phyloP scores from a whole-genome alignment of 805 yeast species.

The Ogataea philodendri region DNA sequence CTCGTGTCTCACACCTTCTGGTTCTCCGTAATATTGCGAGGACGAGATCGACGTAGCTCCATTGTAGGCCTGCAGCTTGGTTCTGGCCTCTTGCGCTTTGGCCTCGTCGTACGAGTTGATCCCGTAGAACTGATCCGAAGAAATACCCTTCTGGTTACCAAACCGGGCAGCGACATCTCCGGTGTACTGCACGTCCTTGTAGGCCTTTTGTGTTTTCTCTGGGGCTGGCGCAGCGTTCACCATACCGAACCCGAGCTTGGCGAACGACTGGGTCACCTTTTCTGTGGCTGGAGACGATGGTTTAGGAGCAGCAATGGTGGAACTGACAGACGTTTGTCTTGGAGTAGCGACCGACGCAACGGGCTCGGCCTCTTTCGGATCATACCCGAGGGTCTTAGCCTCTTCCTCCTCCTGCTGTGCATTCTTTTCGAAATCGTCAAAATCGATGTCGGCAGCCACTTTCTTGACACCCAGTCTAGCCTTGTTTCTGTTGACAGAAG shows the following conservation, averaged over 20 bases:
- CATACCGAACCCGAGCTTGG: slow-evolving; percentile 91
- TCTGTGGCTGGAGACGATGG: slow-evolving; percentile 32
- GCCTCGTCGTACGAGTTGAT: slow-evolving; percentile 78
- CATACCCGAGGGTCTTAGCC: slow-evolving; percentile 52
- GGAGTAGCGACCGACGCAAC: slow-evolving; percentile 16
- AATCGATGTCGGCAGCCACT: slow-evolving; percentile 49
- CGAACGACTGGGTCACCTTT: slow-evolving; percentile 65
- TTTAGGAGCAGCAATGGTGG: slow-evolving; percentile 21
- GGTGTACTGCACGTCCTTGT: slow-evolving; percentile 50
- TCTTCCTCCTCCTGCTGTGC: slow-evolving; percentile 83
- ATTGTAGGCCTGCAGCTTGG: slow-evolving; percentile 75
- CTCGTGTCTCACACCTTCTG: slow-evolving; percentile 33
- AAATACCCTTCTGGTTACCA: slow-evolving; percentile 89
- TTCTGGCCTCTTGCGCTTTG: slow-evolving; percentile 74
- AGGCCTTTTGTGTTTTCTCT: slow-evolving; percentile 24
- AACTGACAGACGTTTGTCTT: slow-evolving; percentile 16
- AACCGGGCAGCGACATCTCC: slow-evolving; percentile 75
- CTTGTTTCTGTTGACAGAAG: slow-evolving; percentile 53
- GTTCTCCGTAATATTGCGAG: slow-evolving; percentile 77
- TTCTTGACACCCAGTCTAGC: slow-evolving; percentile 61
- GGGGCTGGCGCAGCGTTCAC: slow-evolving; percentile 55
- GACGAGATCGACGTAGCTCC: slow-evolving; percentile 93
- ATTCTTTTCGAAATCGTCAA: slow-evolving; percentile 64
- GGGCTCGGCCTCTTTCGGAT: slow-evolving; percentile 34
- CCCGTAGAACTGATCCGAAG: slow-evolving; percentile 93